phyloP scores from a whole-genome alignment of 2,329 filamentous ascomycete genomes.

The Fusarium pilosicola region DNA sequence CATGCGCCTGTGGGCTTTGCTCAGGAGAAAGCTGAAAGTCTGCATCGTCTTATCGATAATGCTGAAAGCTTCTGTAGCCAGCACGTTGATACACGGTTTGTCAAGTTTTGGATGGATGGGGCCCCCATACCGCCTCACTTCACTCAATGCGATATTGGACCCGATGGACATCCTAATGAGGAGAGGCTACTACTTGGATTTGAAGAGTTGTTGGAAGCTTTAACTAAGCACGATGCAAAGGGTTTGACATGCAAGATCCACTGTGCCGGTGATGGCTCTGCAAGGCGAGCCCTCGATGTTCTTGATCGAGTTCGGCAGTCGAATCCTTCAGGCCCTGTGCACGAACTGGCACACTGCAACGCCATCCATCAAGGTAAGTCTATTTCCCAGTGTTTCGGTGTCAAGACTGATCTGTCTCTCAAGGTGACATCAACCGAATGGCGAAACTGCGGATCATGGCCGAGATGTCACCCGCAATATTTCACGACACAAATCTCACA shows the following conservation, averaged over 20 bases:
- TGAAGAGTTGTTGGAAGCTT: neutral
- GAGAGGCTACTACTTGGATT: neutral
- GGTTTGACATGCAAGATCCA: neutral
- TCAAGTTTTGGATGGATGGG: neutral
- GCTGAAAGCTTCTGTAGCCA: neutral
- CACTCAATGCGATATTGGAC: neutral
- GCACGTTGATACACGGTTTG: neutral
- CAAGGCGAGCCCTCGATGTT: neutral
- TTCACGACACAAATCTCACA: neutral
- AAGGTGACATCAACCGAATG: neutral
- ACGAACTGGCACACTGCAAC: neutral
- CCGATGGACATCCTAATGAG: neutral
- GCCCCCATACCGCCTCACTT: neutral
- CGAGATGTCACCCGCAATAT: neutral
- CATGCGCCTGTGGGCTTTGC: neutral
- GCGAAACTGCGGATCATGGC: neutral
- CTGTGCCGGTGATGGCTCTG: neutral
- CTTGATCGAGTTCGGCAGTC: neutral
- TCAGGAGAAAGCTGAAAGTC: neutral
- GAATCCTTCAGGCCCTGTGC: neutral
- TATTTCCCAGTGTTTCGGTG: accelerated
- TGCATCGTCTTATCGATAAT: neutral
- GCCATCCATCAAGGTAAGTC: neutral
- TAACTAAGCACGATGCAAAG: neutral
- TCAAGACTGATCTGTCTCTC: neutral